These are phyloP conservation scores for Niveomyces coronatus DNA, from an alignment of 2,329 filamentous ascomycete species.

Conservation along the genomic window DNA sequence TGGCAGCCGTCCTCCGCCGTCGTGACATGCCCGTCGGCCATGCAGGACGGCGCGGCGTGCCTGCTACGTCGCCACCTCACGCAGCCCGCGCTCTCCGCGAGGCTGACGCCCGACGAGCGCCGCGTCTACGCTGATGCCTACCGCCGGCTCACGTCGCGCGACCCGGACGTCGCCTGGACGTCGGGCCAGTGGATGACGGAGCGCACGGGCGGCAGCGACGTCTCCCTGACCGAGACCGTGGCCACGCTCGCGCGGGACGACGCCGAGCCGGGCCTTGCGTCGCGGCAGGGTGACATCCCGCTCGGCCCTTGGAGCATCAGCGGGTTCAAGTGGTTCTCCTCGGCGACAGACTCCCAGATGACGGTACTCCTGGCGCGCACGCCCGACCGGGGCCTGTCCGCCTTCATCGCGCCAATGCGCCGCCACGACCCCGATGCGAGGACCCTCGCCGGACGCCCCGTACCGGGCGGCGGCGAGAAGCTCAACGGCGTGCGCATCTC, in stretches of 20 bases:
- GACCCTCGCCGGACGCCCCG: conserved; percentile 18
- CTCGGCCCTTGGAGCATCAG: conserved; percentile 47
- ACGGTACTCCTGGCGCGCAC: conserved; percentile 51
- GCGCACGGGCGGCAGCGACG: conserved; percentile 57
- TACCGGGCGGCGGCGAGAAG: conserved; percentile 24
- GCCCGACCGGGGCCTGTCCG: conserved; percentile 35
- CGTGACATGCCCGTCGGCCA: conserved; percentile 55
- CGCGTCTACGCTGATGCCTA: conserved; percentile 42
- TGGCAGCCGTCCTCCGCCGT: conserved; percentile 50
- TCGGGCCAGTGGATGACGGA: conserved; percentile 75
- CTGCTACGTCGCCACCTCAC: conserved; percentile 36
- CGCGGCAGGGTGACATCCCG: conserved; percentile 13
- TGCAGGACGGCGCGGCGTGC: conserved; percentile 53
- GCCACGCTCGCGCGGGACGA: conserved; percentile 27
- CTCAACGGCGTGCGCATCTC: conserved; percentile 60
- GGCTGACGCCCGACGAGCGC: conserved; percentile 21
- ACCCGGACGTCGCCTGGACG: conserved; percentile 48
- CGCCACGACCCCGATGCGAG: conserved; percentile 26
- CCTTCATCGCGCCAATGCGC: conserved; percentile 56
- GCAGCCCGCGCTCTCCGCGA: conserved; percentile 16
- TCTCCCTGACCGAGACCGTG: conserved; percentile 56
- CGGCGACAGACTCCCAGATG: conserved; percentile 54
- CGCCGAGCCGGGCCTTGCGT: conserved; percentile 3
- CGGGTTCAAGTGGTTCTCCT: conserved; percentile 63
- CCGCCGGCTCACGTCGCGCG: conserved; percentile 40